A percentile compares a stretch with the other conserved stretches of the same genome.
Evolutionary conservation across 495 filamentous ascomycete species (phyloP).

Genomic region (Alectoria sarmentosa): DNA sequence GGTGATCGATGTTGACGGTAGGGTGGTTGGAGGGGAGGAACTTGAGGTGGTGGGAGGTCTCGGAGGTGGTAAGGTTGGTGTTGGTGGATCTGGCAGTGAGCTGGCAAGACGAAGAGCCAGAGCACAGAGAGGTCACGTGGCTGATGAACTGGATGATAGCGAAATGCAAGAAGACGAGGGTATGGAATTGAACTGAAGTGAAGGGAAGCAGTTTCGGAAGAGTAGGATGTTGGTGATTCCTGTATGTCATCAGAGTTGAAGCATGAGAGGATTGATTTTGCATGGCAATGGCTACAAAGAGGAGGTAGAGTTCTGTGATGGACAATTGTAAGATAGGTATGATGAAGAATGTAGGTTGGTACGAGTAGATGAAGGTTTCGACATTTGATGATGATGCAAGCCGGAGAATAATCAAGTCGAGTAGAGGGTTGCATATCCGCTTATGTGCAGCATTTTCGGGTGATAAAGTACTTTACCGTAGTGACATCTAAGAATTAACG

Average conservation of each 20-base stretch:
- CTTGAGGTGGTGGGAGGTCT: constrained; percentile 71
- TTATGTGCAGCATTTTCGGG: constrained; percentile 3
- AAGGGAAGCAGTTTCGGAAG: constrained; percentile 6
- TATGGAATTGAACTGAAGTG: constrained; percentile 20
- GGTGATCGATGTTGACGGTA: constrained; percentile 83
- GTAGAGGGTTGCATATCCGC: too few relatives aligned
- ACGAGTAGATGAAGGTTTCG: neutral
- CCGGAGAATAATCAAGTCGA: too few relatives aligned
- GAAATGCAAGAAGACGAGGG: constrained; percentile 24
- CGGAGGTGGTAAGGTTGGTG: constrained; percentile 52
- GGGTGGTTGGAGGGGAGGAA: constrained; percentile 77
- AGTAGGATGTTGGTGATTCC: constrained; percentile 21
- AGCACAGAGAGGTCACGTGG: constrained; percentile 18
- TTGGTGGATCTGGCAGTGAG: constrained; percentile 46
- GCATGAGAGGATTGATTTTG: constrained; percentile 4
- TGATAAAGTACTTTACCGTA: too few relatives aligned
- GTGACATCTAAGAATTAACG: neutral
- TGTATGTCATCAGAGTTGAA: neutral
- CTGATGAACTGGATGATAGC: constrained; percentile 21
- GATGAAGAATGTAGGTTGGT: neutral
- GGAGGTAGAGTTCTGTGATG: too few relatives aligned
- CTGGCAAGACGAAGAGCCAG: constrained; percentile 22
- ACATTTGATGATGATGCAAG: too few relatives aligned
- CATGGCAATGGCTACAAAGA: too few relatives aligned
- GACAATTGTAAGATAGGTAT: neutral